phyloP scores from a whole-genome alignment of 75 land plant genomes.

The Pinus albicaulis region DNA sequence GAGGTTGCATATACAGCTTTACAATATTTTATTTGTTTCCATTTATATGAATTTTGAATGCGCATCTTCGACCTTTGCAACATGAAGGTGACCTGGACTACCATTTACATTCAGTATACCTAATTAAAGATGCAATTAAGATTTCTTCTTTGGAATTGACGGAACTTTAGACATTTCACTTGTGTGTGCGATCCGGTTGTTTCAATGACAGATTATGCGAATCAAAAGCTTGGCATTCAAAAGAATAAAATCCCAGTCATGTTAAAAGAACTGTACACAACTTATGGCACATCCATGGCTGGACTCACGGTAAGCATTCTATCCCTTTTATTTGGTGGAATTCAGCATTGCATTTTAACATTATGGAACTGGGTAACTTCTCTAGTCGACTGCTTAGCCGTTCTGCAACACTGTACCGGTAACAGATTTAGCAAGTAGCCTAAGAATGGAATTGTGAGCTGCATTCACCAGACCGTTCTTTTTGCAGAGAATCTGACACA shows the following conservation, averaged over 20 bases:
- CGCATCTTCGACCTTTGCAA: too few species aligned
- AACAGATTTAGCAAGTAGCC: not conserved
- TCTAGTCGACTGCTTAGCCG: not conserved
- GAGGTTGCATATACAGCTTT: too few species aligned
- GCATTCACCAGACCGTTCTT: too few species aligned
- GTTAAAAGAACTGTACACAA: conserved; percentile 50
- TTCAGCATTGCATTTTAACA: not conserved
- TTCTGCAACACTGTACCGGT: not conserved
- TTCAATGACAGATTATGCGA: conserved; percentile 53
- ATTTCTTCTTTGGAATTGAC: not conserved
- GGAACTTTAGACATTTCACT: not conserved
- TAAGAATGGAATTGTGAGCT: not conserved
- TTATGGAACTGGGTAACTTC: not conserved
- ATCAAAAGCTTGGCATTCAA: conserved; percentile 77
- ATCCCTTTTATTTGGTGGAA: not conserved
- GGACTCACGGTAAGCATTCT: conserved; percentile 63
- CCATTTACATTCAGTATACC: too few species aligned
- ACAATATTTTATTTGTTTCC: too few species aligned
- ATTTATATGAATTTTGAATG: too few species aligned
- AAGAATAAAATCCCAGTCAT: conserved; percentile 34
- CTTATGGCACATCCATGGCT: conserved; percentile 92
- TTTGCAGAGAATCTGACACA: too few species aligned
- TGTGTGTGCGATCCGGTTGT: not conserved
- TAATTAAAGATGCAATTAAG: too few species aligned
- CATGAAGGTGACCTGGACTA: too few species aligned